phyloP scores from a whole-genome alignment of 2,329 filamentous ascomycete species.

The Trichoderma sp. region DNA sequence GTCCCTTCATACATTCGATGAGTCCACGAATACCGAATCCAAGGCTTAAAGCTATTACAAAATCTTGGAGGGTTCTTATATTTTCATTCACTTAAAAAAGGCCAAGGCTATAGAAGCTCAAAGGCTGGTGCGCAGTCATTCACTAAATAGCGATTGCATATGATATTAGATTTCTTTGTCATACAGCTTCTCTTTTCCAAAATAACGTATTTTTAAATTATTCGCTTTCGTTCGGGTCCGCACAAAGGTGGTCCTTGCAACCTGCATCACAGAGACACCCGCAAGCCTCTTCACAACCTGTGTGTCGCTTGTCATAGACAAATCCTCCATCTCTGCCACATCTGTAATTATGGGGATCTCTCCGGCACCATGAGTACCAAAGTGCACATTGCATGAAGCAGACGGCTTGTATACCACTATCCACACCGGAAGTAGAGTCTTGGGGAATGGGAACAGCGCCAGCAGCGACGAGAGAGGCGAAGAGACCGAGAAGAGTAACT shows the following conservation, averaged over 20 bases:
- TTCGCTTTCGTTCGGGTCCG: fast-evolving
- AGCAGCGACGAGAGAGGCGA: neutral
- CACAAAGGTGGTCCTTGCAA: neutral
- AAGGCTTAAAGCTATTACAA: neutral
- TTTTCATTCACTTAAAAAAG: neutral
- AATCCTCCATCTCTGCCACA: neutral
- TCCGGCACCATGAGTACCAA: neutral
- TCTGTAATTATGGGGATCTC: neutral
- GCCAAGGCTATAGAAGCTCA: neutral
- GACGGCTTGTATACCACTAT: neutral
- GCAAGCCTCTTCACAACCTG: neutral
- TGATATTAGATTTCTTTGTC: neutral
- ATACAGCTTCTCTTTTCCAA: neutral
- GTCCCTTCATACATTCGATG: neutral
- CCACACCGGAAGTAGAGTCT: neutral
- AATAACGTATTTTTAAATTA: neutral
- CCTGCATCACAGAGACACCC: neutral
- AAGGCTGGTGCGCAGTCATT: neutral
- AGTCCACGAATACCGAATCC: neutral
- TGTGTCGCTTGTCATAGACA: neutral
- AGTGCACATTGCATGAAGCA: neutral
- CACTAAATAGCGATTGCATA: neutral
- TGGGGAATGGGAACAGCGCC: neutral
- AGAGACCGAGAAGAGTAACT: neutral
- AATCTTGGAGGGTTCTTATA: neutral